phyloP scores from a whole-genome alignment of 2,329 filamentous ascomycete species.

The Paecilomyces dactylethromorphus region DNA sequence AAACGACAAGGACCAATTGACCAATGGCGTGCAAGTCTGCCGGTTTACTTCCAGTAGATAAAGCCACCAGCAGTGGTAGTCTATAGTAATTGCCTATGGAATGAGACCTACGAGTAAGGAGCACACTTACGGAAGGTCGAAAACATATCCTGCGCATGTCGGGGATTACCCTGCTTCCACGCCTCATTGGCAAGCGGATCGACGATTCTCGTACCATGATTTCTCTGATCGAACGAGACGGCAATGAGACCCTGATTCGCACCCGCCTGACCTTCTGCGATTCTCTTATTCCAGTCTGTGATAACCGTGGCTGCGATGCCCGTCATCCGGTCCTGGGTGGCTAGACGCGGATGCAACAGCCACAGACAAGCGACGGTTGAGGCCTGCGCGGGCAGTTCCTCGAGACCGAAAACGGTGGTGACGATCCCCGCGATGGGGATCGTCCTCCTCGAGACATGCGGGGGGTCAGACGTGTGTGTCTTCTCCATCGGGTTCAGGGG shows the following conservation, averaged over 20 bases:
- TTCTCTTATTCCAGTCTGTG: slow-evolving; percentile 56
- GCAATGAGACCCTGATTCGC: slow-evolving; percentile 61
- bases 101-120: background rate
- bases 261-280: slow-evolving; percentile 20
- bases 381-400: slow-evolving; percentile 58
- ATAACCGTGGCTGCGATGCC: slow-evolving; percentile 65
- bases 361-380: slow-evolving; percentile 70
- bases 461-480: slow-evolving; percentile 20
- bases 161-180: slow-evolving; percentile 72
- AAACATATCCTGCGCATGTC: slow-evolving; percentile 91
- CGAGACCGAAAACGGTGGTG: slow-evolving; percentile 72
- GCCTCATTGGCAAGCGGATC: slow-evolving; percentile 63
- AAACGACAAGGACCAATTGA: background rate
- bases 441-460: slow-evolving; percentile 55
- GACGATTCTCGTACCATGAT: slow-evolving; percentile 73
- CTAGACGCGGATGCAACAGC: slow-evolving; percentile 76
- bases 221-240: slow-evolving; percentile 83
- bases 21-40: background rate
- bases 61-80: background rate
- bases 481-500: slow-evolving; percentile 27
- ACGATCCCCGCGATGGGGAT: slow-evolving; percentile 72
- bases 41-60: background rate
- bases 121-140: slow-evolving; percentile 56
- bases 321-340: slow-evolving; percentile 66
- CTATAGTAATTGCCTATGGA: background rate